These are phyloP conservation scores for Cryptosporidium sp. DNA, from an alignment of 169 alveolate species.

Conservation along the genomic window DNA sequence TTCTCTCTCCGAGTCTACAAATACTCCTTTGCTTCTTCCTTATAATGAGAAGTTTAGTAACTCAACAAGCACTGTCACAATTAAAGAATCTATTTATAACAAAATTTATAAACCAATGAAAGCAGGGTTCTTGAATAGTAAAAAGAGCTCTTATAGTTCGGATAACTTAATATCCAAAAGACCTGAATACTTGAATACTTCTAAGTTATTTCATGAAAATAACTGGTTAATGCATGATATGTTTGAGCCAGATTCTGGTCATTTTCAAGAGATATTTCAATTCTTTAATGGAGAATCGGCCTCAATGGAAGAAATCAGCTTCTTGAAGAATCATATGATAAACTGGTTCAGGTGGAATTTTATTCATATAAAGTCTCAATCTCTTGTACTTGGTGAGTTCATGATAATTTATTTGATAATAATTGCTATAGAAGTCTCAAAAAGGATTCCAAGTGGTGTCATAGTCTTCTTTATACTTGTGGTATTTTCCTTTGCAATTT, in stretches of 20 bases:
- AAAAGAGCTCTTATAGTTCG: not conserved
- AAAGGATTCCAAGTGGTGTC: conserved; percentile 55
- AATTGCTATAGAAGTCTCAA: conserved; percentile 38
- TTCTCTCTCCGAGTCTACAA: conserved; percentile 38
- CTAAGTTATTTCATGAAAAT: not conserved
- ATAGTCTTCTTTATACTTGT: conserved; percentile 31
- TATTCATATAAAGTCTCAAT: conserved; percentile 24
- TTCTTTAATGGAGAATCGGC: conserved; percentile 13
- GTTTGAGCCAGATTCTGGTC: not conserved
- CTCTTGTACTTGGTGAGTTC: conserved; percentile 51
- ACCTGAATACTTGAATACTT: not conserved
- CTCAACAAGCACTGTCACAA: not conserved
- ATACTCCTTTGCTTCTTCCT: conserved; percentile 40
- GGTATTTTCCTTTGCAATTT: conserved; percentile 49
- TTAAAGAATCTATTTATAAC: not conserved
- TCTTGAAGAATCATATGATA: conserved; percentile 13
- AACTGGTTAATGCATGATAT: not conserved
- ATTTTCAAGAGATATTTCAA: conserved; percentile 5
- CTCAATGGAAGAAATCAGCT: conserved; percentile 14
- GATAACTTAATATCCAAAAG: not conserved
- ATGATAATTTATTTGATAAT: conserved; percentile 48
- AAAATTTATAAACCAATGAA: not conserved
- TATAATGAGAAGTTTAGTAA: not conserved
- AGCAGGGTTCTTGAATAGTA: not conserved
- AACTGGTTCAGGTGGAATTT: conserved; percentile 52